Conservation (phyloP, 1,284 basidiomycete species). For the Flammula alnicola region DNA sequence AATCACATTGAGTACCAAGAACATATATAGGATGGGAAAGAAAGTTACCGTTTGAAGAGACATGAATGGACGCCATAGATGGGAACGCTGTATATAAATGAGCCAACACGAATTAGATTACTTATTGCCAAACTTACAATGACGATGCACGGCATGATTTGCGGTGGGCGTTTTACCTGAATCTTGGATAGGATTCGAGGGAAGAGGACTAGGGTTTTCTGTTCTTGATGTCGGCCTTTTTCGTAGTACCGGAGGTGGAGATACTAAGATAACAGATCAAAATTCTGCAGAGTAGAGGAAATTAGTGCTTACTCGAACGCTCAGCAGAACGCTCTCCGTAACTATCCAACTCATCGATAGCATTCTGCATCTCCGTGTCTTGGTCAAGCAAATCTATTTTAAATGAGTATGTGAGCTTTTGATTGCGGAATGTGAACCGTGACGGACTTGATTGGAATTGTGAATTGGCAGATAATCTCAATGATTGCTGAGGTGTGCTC, state of each 20-base stretch:
- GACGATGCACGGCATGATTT: not conserved
- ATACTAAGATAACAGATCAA: constrained; percentile 18
- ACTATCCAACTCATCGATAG: constrained; percentile 60
- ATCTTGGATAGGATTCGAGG: not conserved
- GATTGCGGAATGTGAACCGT: not conserved
- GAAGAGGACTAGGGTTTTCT: not conserved
- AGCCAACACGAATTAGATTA: too few relatives aligned
- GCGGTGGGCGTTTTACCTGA: constrained; percentile 6
- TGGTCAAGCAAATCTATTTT: constrained; percentile 66
- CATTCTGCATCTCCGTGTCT: constrained; percentile 75
- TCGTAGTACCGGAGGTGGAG: constrained; percentile 34
- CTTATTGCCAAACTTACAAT: constrained; percentile 12
- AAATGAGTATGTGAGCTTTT: constrained; percentile 2
- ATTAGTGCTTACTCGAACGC: constrained; percentile 14
- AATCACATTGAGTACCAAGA: too few relatives aligned
- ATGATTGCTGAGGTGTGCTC: constrained; percentile 60
- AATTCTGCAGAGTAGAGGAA: not conserved
- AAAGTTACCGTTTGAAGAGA: too few relatives aligned
- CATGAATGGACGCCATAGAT: too few relatives aligned
- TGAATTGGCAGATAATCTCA: constrained; percentile 57
- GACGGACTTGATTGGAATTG: constrained; percentile 64
- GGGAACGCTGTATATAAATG: too few relatives aligned
- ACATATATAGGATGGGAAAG: too few relatives aligned
- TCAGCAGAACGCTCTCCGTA: constrained; percentile 42
- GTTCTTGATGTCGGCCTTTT: constrained; percentile 31